Conservation (phyloP, 2,329 filamentous ascomycete species). For the Diatrype stigma region DNA sequence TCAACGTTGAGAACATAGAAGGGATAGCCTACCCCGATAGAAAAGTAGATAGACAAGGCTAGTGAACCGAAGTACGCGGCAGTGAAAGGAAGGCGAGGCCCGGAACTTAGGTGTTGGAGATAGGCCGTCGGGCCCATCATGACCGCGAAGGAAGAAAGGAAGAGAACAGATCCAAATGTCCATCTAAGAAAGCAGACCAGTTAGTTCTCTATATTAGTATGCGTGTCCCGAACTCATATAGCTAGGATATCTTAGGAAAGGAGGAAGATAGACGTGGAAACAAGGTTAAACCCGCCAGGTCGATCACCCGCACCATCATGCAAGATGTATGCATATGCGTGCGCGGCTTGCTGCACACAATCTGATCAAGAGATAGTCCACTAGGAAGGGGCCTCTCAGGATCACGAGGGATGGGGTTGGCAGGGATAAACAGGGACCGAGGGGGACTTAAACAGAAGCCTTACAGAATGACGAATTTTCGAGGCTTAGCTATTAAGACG, state of each 20-base stretch:
- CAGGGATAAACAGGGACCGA: conserved; percentile 12
- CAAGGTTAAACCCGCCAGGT: conserved; percentile 18
- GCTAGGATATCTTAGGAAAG: background rate
- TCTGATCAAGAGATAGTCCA: conserved; percentile 11
- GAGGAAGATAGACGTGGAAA: conserved; percentile 10
- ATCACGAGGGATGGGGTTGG: conserved; percentile 3
- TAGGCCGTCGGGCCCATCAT: conserved; percentile 90
- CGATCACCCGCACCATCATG: conserved; percentile 19
- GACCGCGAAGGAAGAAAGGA: conserved; percentile 87
- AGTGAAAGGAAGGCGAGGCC: conserved; percentile 84
- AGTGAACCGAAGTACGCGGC: conserved; percentile 94
- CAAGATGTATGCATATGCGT: conserved; percentile 25
- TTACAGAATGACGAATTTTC: conserved; percentile 97
- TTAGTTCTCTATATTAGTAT: conserved; percentile 17
- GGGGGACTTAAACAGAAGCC: conserved; percentile 31
- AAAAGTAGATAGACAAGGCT: conserved; percentile 83
- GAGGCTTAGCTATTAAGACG: conserved; percentile 71
- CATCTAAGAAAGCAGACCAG: conserved; percentile 58
- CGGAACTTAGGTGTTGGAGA: conserved; percentile 76
- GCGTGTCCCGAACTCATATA: conserved; percentile 2
- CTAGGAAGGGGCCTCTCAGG: conserved; percentile 3
- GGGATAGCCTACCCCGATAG: conserved; percentile 71
- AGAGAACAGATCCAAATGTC: conserved; percentile 87
- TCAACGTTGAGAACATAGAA: background rate
- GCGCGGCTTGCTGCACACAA: conserved; percentile 25